Evolutionary conservation across 352 stramenopile species (phyloP), one percentile per base, ranked within the genome.

Genomic region (Phytopythium montanum): DNA sequence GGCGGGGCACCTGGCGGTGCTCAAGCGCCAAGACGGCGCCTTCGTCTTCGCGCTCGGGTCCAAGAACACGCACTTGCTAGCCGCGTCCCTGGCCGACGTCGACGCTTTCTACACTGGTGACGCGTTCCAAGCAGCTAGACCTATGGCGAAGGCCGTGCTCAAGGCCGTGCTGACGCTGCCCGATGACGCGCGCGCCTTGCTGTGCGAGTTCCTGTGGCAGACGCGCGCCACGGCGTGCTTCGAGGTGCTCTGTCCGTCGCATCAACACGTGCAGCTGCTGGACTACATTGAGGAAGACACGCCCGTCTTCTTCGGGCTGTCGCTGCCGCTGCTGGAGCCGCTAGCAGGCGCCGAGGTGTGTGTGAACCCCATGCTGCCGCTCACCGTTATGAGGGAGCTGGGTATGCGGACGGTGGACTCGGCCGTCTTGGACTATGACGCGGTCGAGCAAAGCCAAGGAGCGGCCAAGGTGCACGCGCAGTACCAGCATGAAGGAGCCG

Each of bases 51-150:
- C 83, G 13, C 65, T 92, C 12, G 85, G 85, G 21, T 94, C 85
- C 36, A 94, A 94, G 70, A 94, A 92, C 61, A 91, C 81, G 25
- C 85, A 94, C 66, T 59, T 94, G 49, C 29, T 89, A 8, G 77
- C 75, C 9, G 56, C 65, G 29, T 81, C 64, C 6, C 14, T 76
- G 1, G 71, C 85, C 0, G 80, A 92, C 53, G 71, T 94, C 31
- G 68, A 82, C 12, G 44, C 50, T 1, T 66, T 70, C 9, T 68
- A 38, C 18, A n/a, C 59, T 5, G 60, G 65, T 5, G 73, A 87
- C 41, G 70, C 78, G 23, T 94, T 81, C 61, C 54, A 69, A 38
- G 77, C 79, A 3, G 81, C 85, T 2, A 65, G 54, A 2, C 65
- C 75, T 9, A 85, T 94, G 62, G 79, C 76, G 28, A 46, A 54